phyloP scores from a whole-genome alignment of 2,329 filamentous ascomycete genomes.

The Helicocarpus griseus region DNA sequence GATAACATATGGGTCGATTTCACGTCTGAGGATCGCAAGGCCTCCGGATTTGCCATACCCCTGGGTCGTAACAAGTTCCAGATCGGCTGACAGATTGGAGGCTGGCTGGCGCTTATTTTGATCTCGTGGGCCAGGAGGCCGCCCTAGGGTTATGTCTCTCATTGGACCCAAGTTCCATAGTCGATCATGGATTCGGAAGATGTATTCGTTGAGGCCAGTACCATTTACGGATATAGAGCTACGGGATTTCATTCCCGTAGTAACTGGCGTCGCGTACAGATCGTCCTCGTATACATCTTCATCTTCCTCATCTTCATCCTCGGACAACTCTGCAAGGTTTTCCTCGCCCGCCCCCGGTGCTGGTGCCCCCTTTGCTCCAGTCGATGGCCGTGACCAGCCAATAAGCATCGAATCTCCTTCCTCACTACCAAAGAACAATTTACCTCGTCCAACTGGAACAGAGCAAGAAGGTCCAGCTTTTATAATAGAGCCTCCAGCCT shows the following conservation, averaged over 20 bases:
- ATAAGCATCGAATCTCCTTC: slow-evolving; percentile 71
- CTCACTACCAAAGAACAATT: slow-evolving; percentile 79
- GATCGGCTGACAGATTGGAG: slow-evolving; percentile 28
- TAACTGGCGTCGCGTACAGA: slow-evolving; percentile 32
- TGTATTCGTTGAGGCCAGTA: slow-evolving; percentile 44
- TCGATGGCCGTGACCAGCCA: slow-evolving; percentile 63
- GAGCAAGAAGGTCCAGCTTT: slow-evolving; percentile 58
- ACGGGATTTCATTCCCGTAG: slow-evolving; percentile 11
- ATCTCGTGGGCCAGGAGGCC: slow-evolving; percentile 29
- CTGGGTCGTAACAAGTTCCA: slow-evolving; percentile 46
- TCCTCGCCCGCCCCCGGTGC: slow-evolving; percentile 41
- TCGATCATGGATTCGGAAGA: slow-evolving; percentile 67
- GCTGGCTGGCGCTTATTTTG: slow-evolving; percentile 37
- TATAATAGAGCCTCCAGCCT: slow-evolving; percentile 55
- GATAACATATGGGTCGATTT: slow-evolving; percentile 63
- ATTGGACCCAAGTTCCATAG: slow-evolving; percentile 73
- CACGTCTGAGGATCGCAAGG: slow-evolving; percentile 66
- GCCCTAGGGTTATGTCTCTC: slow-evolving; percentile 62
- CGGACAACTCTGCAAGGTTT: slow-evolving; percentile 45
- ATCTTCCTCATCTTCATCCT: slow-evolving; percentile 46
- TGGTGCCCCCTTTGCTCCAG: slow-evolving; percentile 50
- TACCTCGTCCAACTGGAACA: slow-evolving; percentile 55
- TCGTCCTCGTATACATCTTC: slow-evolving; percentile 51
- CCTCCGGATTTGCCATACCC: slow-evolving; percentile 53
- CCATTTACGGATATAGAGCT: slow-evolving; percentile 16